A percentile compares a stretch with the other conserved stretches of the same genome.
Conservation (phyloP, 2,329 filamentous ascomycete genomes). For the Plectosphaerella sp. region DNA sequence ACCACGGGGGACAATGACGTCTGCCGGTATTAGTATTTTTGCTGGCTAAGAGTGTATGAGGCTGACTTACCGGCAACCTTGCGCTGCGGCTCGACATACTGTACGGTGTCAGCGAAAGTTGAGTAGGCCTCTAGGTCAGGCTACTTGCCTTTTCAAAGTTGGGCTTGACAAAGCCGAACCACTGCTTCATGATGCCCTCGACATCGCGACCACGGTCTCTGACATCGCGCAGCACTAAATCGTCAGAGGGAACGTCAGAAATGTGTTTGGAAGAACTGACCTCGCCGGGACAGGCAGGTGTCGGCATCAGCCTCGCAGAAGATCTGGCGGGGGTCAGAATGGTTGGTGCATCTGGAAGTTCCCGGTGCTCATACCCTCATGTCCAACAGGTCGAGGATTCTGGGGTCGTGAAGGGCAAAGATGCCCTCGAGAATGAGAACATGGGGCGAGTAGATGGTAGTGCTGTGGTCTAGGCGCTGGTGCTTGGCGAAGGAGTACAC, state of each 20-base stretch:
- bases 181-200: conserved; percentile 95
- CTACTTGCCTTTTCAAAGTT: conserved; percentile 73
- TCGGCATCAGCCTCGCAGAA: conserved; percentile 97
- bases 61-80: conserved; percentile 65
- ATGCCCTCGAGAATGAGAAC: conserved; percentile 95
- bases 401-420: conserved; percentile 83
- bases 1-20: conserved; percentile 91
- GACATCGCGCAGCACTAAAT: conserved; percentile 76
- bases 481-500: conserved; percentile 95
- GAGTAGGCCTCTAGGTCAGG: neutral
- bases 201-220: conserved; percentile 85
- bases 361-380: conserved; percentile 69
- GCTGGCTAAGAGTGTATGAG: neutral
- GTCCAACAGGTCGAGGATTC: conserved; percentile 82
- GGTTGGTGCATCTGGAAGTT: neutral
- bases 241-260: neutral
- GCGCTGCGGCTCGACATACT: conserved; percentile 85
- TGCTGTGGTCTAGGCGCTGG: conserved; percentile 72
- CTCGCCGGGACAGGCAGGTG: conserved; percentile 82
- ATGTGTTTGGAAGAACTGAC: conserved; percentile 47
- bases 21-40: conserved; percentile 29
- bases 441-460: conserved; percentile 91
- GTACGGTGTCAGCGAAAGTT: neutral
- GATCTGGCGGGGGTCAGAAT: conserved; percentile 48
- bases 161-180: conserved; percentile 94